These are phyloP conservation scores for Inga leiocalycina DNA, from an alignment of 306 rosid species.

Conservation along the genomic window DNA sequence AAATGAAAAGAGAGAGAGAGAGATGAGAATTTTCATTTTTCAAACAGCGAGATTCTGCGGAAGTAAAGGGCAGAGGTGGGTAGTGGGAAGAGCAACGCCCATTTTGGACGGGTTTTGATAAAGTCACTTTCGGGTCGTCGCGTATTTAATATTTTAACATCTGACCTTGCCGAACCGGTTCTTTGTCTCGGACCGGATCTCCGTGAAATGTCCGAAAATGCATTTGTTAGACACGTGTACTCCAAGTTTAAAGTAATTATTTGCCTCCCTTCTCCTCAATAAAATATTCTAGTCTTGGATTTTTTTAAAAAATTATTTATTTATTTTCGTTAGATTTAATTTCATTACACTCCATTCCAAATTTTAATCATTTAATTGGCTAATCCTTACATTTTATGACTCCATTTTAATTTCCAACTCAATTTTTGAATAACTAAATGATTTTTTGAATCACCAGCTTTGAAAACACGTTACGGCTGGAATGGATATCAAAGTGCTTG, in stretches of 20 bases:
- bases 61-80: neutral
- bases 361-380: too few species aligned
- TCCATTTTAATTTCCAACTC: too few species aligned
- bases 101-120: neutral
- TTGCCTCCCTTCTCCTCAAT: too few species aligned
- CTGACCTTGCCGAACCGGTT: neutral
- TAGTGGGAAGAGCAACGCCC: neutral
- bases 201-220: neutral
- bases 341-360: too few species aligned
- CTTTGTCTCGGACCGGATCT: neutral
- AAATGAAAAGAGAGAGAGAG: neutral
- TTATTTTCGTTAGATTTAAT: too few species aligned
- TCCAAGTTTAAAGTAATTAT: neutral
- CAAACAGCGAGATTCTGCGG: constrained; percentile 42
- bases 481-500: too few species aligned
- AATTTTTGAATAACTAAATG: too few species aligned
- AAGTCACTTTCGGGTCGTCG: constrained; percentile 51
- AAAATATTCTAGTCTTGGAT: neutral
- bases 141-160: constrained; percentile 45
- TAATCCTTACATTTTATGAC: too few species aligned
- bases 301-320: too few species aligned
- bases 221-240: neutral
- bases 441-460: too few species aligned
- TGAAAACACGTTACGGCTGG: too few species aligned
- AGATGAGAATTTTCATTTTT: too few species aligned